Evolutionary conservation across 2,329 filamentous ascomycete genomes (phyloP), one percentile per base, ranked within the genome.

Genomic region (Verticillium isaacii): DNA sequence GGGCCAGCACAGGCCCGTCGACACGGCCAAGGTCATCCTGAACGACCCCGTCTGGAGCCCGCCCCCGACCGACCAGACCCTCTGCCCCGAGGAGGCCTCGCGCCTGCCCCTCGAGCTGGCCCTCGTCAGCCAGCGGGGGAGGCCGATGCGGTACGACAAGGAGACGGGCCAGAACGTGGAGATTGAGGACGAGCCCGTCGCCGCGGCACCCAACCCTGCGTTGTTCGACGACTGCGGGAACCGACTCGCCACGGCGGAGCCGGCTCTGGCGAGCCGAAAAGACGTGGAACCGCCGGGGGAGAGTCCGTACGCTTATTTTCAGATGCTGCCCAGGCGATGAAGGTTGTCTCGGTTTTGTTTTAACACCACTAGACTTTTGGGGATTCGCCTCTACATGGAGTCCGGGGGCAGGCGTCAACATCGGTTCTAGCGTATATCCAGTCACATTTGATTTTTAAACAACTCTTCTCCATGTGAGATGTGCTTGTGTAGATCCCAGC

Each of bases 11-110:
- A 73, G 76, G 32, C 69, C 67, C 5, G 64, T 71, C 11, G 72
- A 76, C 29, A 66, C 82, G 9, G 77, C 74, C 25, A 74, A 74
- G 60, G 61, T 82, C 8, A 67, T 85, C 25, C 74, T 82, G 23
- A 72, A 77, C 34, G 78, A 84, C 59, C 73, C 74, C 2, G 68
- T 68, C 4, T 84, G 80, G 80, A 68, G 70, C 5, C 73, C 75
- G 58, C 69, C 69, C 11, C 61, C 64, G 56, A 50, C 62, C 19
- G 45, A 50, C 45, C n/a, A 25, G 4, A 23, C n/a, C 9, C n/a
- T 23, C 7, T 50, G 45, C 45, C 45, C 45, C 2, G 45, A 50
- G n/a, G 45, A 50, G 45, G 45, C 45, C 45, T 50, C 45, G 8
- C n/a, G 45, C 5, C n/a, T 50, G 8, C 45, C 45, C 45, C 19